These are phyloP conservation scores for Neospora caninum DNA, from an alignment of 169 alveolate species.

Conservation along the genomic window DNA sequence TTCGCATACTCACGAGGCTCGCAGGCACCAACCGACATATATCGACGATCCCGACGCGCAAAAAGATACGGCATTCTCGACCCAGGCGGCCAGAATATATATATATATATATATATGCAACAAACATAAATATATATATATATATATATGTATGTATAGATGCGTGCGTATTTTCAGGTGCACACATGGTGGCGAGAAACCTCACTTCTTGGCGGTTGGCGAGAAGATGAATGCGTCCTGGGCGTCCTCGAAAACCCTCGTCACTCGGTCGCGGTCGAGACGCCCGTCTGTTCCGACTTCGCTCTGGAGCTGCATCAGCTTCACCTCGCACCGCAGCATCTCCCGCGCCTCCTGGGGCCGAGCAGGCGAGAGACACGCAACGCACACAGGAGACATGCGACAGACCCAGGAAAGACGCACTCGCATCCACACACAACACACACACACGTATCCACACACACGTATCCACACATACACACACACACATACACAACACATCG, in stretches of 20 bases:
- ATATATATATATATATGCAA: too few relatives aligned
- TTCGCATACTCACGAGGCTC: too few relatives aligned
- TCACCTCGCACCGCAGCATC: background rate
- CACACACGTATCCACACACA: background rate
- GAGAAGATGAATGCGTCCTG: slow-evolving; percentile 24
- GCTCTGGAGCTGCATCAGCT: slow-evolving; percentile 22
- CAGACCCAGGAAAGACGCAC: background rate
- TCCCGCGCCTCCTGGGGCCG: slow-evolving; percentile 25
- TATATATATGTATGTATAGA: too few relatives aligned
- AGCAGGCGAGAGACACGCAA: background rate
- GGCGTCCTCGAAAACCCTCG: slow-evolving; percentile 1
- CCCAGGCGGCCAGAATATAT: too few relatives aligned
- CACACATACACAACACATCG: background rate
- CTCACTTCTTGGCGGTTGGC: slow-evolving; percentile 3
- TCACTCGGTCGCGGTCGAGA: background rate
- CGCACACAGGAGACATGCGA: background rate
- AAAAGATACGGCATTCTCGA: too few relatives aligned
- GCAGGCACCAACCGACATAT: too few relatives aligned
- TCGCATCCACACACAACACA: background rate
- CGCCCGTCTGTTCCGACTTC: background rate
- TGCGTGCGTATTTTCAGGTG: background rate
- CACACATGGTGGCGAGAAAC: too few relatives aligned
- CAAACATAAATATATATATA: too few relatives aligned
- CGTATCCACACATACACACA: background rate
- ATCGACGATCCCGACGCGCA: too few relatives aligned